Percentiles rank a stretch among this genome's conserved stretches.
These are phyloP conservation scores for Artemisia argyi DNA, from an alignment of 129 eudicot species.

Conservation along the genomic window DNA sequence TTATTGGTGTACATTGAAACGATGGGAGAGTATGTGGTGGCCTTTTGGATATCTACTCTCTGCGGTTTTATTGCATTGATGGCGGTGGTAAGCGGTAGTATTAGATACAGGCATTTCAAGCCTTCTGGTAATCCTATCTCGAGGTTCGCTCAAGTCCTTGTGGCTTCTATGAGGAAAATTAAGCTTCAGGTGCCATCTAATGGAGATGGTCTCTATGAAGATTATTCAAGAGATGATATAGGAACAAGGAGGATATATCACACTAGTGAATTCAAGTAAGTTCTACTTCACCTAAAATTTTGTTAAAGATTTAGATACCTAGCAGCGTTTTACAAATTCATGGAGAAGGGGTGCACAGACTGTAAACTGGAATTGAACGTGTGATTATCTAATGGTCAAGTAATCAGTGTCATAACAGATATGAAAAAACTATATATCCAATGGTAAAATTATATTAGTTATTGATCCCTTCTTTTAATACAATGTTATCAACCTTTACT, in stretches of 20 bases:
- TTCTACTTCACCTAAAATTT: conserved; percentile 4
- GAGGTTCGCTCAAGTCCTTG: conserved; percentile 58
- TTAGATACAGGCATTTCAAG: conserved; percentile 52
- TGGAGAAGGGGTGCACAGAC: too few species aligned
- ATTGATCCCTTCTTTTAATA: too few species aligned
- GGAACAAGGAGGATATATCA: conserved; percentile 54
- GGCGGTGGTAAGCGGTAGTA: conserved; percentile 48
- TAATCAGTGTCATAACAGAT: not conserved
- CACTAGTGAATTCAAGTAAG: conserved; percentile 64
- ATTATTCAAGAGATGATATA: conserved; percentile 36
- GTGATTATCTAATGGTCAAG: too few species aligned
- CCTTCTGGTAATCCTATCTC: conserved; percentile 70
- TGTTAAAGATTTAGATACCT: not conserved
- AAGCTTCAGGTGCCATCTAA: conserved; percentile 41
- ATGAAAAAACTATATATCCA: too few species aligned
- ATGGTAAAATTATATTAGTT: too few species aligned
- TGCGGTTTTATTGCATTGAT: conserved; percentile 51
- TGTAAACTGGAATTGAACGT: too few species aligned
- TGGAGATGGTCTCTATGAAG: conserved; percentile 61
- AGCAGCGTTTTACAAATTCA: too few species aligned
- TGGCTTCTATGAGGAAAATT: conserved; percentile 51
- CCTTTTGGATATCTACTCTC: conserved; percentile 59
- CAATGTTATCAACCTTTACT: too few species aligned
- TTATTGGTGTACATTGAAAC: conserved; percentile 59
- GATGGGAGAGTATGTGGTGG: conserved; percentile 60